Evolutionary conservation across 179 eudicot species (phyloP), one percentile per base, ranked within the genome.

Genomic region (Nepenthes alata): DNA sequence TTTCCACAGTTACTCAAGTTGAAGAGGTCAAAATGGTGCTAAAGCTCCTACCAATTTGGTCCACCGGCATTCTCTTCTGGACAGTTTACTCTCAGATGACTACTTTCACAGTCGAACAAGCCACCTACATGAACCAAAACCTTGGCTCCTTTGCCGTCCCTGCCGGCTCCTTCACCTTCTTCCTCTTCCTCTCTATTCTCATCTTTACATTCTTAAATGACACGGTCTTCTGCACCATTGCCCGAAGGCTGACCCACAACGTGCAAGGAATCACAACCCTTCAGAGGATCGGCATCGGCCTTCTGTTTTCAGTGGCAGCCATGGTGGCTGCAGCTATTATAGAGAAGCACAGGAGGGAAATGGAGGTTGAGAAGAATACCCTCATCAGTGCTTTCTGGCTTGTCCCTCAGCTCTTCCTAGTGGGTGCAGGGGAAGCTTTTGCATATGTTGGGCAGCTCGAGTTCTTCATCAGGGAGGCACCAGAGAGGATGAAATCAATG

Each of bases 401-500:
- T 2, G 89, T 91, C 55, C 96, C 89, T 15, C 98, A 91, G 76
- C 88, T 80, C 67, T 91, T 88, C 71, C 73, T 89, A n/a, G 98
- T 91, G 48, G 98, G 98, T 38, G 98, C 98, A 0, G 98, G 96
- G 11, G 96, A 91, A 64, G 98, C 95, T 41, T 91, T 91, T 61
- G 98, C 95, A 5, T 91, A 91, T 49, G 98, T 91, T 0, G 98
- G 98, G 2, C 96, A 91, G 69, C 89, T 91, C 0, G 98, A 91
- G 72, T 91, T 91, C 74, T 91, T 91, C 81, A 91, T 91, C 44
- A 80, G 96, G 69, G 96, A 91, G 60, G 96, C 98, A 35, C 98
- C 98, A 0, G 98, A 91, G 65, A 86, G 77, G 83, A 91, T 91
- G 98, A 91, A 91, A 69, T 91, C 98, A 0, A 88, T 86, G 98